Conservation (phyloP, 768 basidiomycete species). For the Mycena kentingensis region DNA sequence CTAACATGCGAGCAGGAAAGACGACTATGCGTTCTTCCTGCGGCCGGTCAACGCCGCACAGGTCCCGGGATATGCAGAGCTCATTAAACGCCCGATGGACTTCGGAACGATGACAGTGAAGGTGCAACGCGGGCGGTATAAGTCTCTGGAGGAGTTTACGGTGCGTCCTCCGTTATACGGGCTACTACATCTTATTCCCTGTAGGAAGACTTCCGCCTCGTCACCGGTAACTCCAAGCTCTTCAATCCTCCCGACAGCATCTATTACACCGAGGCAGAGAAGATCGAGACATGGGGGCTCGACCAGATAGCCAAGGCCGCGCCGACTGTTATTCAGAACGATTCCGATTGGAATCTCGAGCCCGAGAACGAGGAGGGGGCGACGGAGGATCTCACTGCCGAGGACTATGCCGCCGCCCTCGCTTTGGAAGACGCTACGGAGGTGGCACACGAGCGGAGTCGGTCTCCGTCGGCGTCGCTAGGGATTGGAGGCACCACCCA, state of each 20-base stretch:
- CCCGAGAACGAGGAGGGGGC: slow-evolving; percentile 67
- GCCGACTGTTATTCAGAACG: slow-evolving; percentile 75
- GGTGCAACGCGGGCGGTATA: slow-evolving; percentile 74
- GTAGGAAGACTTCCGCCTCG: slow-evolving; percentile 71
- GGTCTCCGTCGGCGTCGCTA: slow-evolving; percentile 17
- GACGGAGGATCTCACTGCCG: slow-evolving; percentile 44
- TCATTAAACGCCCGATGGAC: slow-evolving; percentile 89
- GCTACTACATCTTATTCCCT: slow-evolving; percentile 7
- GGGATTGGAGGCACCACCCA: slow-evolving; percentile 3
- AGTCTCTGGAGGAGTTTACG: slow-evolving; percentile 77
- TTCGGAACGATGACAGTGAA: slow-evolving; percentile 84
- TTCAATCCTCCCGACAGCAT: slow-evolving; percentile 79
- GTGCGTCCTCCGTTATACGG: slow-evolving; percentile 43
- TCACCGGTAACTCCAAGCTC: slow-evolving; percentile 70
- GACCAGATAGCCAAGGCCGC: slow-evolving; percentile 75
- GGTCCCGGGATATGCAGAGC: slow-evolving; percentile 64
- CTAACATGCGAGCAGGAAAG: slow-evolving; percentile 55
- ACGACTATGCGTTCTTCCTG: slow-evolving; percentile 85
- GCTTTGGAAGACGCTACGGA: slow-evolving; percentile 38
- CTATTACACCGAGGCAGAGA: slow-evolving; percentile 72
- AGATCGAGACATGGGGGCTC: slow-evolving; percentile 67
- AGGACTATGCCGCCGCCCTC: slow-evolving; percentile 39
- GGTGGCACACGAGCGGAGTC: slow-evolving; percentile 21
- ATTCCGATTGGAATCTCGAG: slow-evolving; percentile 84
- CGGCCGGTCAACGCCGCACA: slow-evolving; percentile 61